These are phyloP conservation scores for Penicillium sp. DNA, from an alignment of 2,329 filamentous ascomycete species.

Conservation along the genomic window DNA sequence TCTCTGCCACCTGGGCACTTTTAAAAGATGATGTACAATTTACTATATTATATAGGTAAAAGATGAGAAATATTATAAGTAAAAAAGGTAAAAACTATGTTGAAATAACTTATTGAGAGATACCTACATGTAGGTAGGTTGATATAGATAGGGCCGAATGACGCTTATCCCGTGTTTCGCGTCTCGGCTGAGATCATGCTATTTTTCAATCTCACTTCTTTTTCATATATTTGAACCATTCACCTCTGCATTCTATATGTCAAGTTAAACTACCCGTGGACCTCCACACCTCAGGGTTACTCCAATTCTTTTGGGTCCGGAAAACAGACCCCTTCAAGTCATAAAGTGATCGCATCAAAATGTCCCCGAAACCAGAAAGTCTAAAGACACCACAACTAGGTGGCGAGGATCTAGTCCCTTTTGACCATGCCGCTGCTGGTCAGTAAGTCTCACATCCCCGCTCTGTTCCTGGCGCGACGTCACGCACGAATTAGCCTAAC, in stretches of 20 bases:
- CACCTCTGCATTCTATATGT: not conserved
- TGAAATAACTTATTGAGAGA: not conserved
- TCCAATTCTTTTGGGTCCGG: not conserved
- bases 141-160: not conserved
- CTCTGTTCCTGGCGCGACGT: constrained; percentile 8
- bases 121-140: no score
- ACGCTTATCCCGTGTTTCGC: not conserved
- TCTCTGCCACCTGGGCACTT: not conserved
- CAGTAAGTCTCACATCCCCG: constrained; percentile 42
- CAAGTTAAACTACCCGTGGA: not conserved
- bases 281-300: not conserved
- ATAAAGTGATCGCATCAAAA: constrained; percentile 15
- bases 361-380: constrained; percentile 34
- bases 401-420: constrained; percentile 42
- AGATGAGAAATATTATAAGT: not conserved
- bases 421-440: constrained; percentile 47
- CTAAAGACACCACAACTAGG: constrained; percentile 36
- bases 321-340: not conserved
- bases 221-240: not conserved
- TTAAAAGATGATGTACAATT: not conserved
- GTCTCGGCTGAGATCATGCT: not conserved
- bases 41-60: no score
- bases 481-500: not conserved
- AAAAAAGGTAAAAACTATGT: not conserved
- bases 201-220: not conserved